Percentiles rank a stretch among this genome's conserved stretches.
Evolutionary conservation across 345 rosid species (phyloP).

Genomic region (Populus ilicifolia): DNA sequence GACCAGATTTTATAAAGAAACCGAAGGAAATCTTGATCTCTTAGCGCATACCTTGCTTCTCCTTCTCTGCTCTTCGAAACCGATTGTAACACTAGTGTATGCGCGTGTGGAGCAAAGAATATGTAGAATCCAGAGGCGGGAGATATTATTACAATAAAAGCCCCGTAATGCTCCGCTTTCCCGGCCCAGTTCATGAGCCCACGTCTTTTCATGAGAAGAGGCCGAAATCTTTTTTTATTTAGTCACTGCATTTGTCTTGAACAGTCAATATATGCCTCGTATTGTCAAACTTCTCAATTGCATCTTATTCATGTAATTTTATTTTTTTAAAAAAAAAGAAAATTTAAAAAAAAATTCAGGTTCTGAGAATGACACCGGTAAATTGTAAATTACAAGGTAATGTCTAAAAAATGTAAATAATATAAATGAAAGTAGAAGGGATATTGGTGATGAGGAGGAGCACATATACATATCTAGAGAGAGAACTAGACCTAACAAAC

Average conservation of each 20-base stretch:
- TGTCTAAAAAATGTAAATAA: too few species aligned
- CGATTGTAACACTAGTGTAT: background rate
- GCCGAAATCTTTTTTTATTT: background rate
- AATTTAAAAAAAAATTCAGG: too few species aligned
- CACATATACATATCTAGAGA: too few species aligned
- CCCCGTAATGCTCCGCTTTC: background rate
- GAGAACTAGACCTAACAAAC: too few species aligned
- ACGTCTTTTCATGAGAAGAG: background rate
- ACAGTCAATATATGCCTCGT: background rate
- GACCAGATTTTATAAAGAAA: background rate
- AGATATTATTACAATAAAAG: background rate
- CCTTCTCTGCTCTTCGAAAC: background rate
- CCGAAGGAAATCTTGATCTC: too few species aligned
- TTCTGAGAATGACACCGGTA: too few species aligned
- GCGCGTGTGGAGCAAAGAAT: background rate
- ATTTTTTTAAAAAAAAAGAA: too few species aligned
- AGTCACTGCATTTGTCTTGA: background rate
- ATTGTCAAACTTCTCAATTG: background rate
- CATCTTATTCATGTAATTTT: background rate
- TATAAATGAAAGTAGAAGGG: too few species aligned
- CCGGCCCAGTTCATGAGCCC: background rate
- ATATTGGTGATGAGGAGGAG: too few species aligned
- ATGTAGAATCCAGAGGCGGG: background rate
- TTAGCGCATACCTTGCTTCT: background rate
- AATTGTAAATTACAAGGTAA: too few species aligned